Percentiles rank a stretch among this genome's conserved stretches.
Evolutionary conservation across 805 yeast species (phyloP).

Genomic region (Starmerella vaccinii): DNA sequence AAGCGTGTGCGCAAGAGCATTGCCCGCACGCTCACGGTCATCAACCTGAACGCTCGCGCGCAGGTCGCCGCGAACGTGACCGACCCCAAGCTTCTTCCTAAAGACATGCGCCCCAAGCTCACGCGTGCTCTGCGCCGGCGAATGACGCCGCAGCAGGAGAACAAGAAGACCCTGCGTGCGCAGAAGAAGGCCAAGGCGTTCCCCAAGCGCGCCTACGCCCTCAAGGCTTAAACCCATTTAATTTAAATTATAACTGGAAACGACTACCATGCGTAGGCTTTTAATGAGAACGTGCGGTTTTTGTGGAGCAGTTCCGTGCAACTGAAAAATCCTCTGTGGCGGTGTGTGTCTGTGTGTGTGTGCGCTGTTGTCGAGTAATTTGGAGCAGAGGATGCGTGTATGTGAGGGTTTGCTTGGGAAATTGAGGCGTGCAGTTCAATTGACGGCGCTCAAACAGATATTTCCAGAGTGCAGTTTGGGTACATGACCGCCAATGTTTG

Average conservation of each 20-base stretch:
- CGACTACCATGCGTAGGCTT: not conserved
- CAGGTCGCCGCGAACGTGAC: conserved; percentile 91
- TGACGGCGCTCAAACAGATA: too few relatives aligned
- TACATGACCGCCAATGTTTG: too few relatives aligned
- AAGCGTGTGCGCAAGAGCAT: conserved; percentile 96
- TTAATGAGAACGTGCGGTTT: not conserved
- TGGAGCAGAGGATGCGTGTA: too few relatives aligned
- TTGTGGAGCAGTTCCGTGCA: too few relatives aligned
- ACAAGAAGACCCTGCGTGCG: conserved; percentile 74
- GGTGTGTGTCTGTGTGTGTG: too few relatives aligned
- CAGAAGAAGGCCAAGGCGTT: conserved; percentile 86
- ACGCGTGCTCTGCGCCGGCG: conserved; percentile 99
- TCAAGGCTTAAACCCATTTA: conserved; percentile 65
- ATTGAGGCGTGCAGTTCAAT: too few relatives aligned
- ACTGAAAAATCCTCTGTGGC: too few relatives aligned
- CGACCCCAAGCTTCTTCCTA: conserved; percentile 78
- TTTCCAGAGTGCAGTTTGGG: too few relatives aligned
- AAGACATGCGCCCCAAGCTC: conserved; percentile 98
- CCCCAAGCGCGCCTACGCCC: conserved; percentile 98
- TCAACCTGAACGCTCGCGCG: conserved; percentile 93
- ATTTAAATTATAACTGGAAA: conserved; percentile 9
- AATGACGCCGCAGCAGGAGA: conserved; percentile 78
- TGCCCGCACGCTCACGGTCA: conserved; percentile 95
- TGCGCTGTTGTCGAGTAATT: too few relatives aligned
- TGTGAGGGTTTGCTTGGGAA: too few relatives aligned